These are phyloP conservation scores for Zea mays DNA, from an alignment of 176 grass and related monocot genomes.

Conservation along the genomic window DNA sequence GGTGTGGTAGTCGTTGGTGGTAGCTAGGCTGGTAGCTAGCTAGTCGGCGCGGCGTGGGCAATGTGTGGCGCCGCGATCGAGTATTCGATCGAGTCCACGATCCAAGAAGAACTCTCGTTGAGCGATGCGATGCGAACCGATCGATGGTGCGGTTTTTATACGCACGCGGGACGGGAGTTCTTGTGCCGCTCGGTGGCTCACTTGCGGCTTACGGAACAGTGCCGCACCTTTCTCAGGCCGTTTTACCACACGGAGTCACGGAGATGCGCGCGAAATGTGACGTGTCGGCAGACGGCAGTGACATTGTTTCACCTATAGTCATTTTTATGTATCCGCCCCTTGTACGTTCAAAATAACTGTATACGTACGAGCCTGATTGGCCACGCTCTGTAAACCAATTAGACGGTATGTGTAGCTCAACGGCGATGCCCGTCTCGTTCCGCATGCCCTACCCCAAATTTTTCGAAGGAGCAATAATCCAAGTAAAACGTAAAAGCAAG, in stretches of 20 bases:
- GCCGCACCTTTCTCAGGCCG: slow-evolving; percentile 13
- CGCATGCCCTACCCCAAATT: too few relatives aligned
- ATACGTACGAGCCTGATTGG: too few relatives aligned
- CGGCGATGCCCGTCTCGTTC: too few relatives aligned
- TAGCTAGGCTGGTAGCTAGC: too few relatives aligned
- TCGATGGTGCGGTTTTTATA: slow-evolving; percentile 35
- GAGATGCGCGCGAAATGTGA: neutral
- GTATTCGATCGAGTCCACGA: slow-evolving; percentile 3
- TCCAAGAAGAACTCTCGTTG: slow-evolving; percentile 30
- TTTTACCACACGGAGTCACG: neutral
- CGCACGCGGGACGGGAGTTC: neutral
- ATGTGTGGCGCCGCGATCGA: neutral
- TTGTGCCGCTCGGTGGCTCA: slow-evolving; percentile 7
- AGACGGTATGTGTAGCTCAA: too few relatives aligned
- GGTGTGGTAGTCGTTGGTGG: neutral
- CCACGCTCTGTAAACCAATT: too few relatives aligned
- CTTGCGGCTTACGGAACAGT: slow-evolving; percentile 42
- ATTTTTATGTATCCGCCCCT: too few relatives aligned
- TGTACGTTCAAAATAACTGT: too few relatives aligned
- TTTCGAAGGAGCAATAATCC: too few relatives aligned
- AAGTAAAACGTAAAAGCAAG: too few relatives aligned
- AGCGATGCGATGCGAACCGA: slow-evolving; percentile 31
- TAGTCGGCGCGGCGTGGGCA: slow-evolving; percentile 7
- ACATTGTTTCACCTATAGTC: neutral
- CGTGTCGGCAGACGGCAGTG: neutral